phyloP scores from a whole-genome alignment of 2,329 filamentous ascomycete species.

The Colletotrichum scovillei region DNA sequence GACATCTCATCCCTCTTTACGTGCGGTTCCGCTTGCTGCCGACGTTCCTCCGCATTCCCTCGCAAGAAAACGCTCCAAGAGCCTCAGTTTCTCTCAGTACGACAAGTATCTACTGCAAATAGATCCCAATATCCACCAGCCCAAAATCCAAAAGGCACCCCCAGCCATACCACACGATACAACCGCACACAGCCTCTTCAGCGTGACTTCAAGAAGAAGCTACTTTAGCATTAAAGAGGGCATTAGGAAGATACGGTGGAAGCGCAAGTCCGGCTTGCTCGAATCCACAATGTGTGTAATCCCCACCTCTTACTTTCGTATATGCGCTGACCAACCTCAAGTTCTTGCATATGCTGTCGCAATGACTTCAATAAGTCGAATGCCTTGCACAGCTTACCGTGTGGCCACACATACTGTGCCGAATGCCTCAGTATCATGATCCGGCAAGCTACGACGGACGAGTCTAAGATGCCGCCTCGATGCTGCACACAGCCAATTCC shows the following conservation, averaged over 20 bases:
- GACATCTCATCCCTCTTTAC: slow-evolving; percentile 57
- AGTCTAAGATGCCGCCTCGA: slow-evolving; percentile 71
- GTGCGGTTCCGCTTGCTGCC: slow-evolving; percentile 40
- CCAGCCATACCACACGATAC: slow-evolving; percentile 42
- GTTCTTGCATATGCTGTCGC: slow-evolving; percentile 68
- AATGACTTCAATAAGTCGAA: slow-evolving; percentile 60
- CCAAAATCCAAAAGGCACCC: slow-evolving; percentile 51
- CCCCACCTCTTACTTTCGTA: not conserved
- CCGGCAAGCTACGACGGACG: slow-evolving; percentile 64
- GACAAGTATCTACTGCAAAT: slow-evolving; percentile 62
- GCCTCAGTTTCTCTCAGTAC: slow-evolving; percentile 61
- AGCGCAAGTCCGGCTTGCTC: slow-evolving; percentile 49
- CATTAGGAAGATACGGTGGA: slow-evolving; percentile 56
- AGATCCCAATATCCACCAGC: slow-evolving; percentile 55
- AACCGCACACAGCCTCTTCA: slow-evolving; percentile 54
- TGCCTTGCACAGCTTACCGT: slow-evolving; percentile 62
- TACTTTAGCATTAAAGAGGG: slow-evolving; percentile 58
- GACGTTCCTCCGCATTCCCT: slow-evolving; percentile 38
- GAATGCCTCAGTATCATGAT: slow-evolving; percentile 65
- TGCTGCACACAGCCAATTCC: slow-evolving; percentile 70
- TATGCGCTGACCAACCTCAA: slow-evolving; percentile 41
- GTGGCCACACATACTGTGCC: slow-evolving; percentile 68
- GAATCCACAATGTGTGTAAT: slow-evolving; percentile 47
- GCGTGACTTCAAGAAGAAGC: slow-evolving; percentile 57
- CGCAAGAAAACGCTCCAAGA: slow-evolving; percentile 44